These are phyloP conservation scores for Orbilia brochopaga DNA, from an alignment of 2,329 filamentous ascomycete genomes.

Conservation along the genomic window DNA sequence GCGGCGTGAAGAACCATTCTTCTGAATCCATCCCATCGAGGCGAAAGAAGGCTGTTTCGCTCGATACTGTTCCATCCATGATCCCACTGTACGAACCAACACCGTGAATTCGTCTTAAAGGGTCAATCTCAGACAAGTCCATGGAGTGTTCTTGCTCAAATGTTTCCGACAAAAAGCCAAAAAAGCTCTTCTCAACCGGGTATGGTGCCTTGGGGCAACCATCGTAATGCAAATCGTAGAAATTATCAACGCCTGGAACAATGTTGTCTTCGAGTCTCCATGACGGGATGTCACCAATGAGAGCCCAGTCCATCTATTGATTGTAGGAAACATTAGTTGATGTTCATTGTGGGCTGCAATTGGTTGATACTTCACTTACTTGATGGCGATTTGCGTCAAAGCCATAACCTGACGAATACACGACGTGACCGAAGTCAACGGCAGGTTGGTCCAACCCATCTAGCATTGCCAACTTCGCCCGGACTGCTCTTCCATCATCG, in stretches of 20 bases:
- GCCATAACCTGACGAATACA: constrained; percentile 49
- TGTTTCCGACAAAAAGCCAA: constrained; percentile 47
- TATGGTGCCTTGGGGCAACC: constrained; percentile 45
- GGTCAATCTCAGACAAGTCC: constrained; percentile 48
- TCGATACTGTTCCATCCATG: constrained; percentile 49
- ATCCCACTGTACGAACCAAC: constrained; percentile 49
- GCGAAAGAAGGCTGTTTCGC: constrained; percentile 45
- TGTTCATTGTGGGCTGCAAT: background rate
- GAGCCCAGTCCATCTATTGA: constrained; percentile 48
- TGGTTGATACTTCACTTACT: constrained; percentile 16
- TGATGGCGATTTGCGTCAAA: constrained; percentile 49
- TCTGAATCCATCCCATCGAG: constrained; percentile 50
- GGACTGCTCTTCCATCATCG: constrained; percentile 45
- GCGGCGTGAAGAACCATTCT: constrained; percentile 50
- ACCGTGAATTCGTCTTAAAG: constrained; percentile 39
- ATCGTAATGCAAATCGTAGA: constrained; percentile 50
- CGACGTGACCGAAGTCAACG: constrained; percentile 45
- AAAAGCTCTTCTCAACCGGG: constrained; percentile 48
- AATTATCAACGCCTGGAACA: constrained; percentile 45
- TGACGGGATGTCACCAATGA: constrained; percentile 48
- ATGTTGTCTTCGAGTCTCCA: constrained; percentile 50
- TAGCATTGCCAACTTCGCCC: constrained; percentile 40
- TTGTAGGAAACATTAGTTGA: constrained; percentile 1
- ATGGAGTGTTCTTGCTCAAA: constrained; percentile 46
- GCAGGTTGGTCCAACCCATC: constrained; percentile 43